Base-by-base conservation (phyloP, 2,329 filamentous ascomycete species). In the Cytospora mali region DNA sequence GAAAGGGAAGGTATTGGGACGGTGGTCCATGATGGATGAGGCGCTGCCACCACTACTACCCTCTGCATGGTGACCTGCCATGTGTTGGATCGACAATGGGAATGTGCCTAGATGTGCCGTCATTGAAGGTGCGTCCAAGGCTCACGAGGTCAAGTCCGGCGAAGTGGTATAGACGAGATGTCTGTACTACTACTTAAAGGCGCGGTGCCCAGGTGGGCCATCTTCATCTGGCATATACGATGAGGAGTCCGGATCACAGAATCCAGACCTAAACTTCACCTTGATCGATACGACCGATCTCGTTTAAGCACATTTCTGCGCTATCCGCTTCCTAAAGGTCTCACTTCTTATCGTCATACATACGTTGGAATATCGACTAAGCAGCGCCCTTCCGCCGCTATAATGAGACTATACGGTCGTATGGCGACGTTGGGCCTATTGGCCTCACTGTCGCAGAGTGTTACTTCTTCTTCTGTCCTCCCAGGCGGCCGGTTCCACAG, bases 111-210 rank as follows among this genome's bases (percentile, higher is more conserved):
- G 9, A 35, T 21, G n/a, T 62, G 61, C 61, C 52, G 61, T 61
- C 61, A 65, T 60, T 57, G 53, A 62, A 51, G 61, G 48, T 48
- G 51, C 31, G 28, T 35, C 33, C 23, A 21, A 48, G 33, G 46
- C 55, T 62, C 63, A 63, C 53, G 63, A 63, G 60, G 58, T 51
- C 60, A 65, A 23, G 29, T 25, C 33, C 25, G 42, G 55, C 27
- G 31, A 14, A 29, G 55, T 31, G 61, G 27, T 27, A 51, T 39
- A 39, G 51, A 39, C 11, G 21, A 28, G 27, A 55, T 21, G 29
- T 39, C 33, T 50, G 46, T 53, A 25, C 51, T 62, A 51, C 53
- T 63, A 65, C 60, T 59, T 59, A 64, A n/a, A 64, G 48, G 48
- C 31, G 29, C 58, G 21, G 18, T 48, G 57, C 35, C 48, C n/a